Evolutionary conservation across 352 stramenopile species (phyloP).

Genomic region (Phytophthora tubulina): DNA sequence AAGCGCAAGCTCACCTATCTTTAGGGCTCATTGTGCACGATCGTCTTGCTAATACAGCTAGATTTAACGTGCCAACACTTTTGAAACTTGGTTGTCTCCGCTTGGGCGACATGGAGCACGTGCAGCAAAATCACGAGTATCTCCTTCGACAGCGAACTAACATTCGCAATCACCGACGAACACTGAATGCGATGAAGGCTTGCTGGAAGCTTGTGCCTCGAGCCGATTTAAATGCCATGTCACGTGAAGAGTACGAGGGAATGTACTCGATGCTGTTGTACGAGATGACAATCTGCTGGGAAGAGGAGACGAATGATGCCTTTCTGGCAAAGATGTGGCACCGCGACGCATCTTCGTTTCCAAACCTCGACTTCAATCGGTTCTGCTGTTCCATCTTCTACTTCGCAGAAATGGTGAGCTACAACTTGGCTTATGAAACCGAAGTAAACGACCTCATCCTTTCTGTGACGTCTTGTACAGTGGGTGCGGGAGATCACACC

Average conservation of each 20-base stretch:
- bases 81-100: slow-evolving; percentile 18
- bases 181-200: slow-evolving; percentile 49
- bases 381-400: slow-evolving; percentile 73
- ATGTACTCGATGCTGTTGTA: slow-evolving; percentile 67
- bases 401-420: slow-evolving; percentile 64
- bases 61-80: slow-evolving; percentile 6
- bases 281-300: slow-evolving; percentile 73
- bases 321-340: slow-evolving; percentile 62
- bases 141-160: slow-evolving; percentile 58
- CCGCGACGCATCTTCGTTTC: slow-evolving; percentile 47
- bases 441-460: neutral
- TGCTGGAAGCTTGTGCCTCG: slow-evolving; percentile 49
- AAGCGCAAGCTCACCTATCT: slow-evolving; percentile 23
- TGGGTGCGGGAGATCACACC: slow-evolving; percentile 36
- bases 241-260: slow-evolving; percentile 50
- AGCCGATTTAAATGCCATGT: slow-evolving; percentile 30
- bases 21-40: slow-evolving; percentile 9
- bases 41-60: slow-evolving; percentile 3
- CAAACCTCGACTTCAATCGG: slow-evolving; percentile 54
- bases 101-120: slow-evolving; percentile 44
- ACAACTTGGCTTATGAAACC: neutral
- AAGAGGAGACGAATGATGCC: slow-evolving; percentile 58
- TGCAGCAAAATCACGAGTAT: slow-evolving; percentile 48
- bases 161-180: slow-evolving; percentile 54
- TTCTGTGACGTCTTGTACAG: slow-evolving; percentile 3